These are phyloP conservation scores for Pseudozyma thailandica DNA, from an alignment of 1,284 basidiomycete species.

Conservation along the genomic window DNA sequence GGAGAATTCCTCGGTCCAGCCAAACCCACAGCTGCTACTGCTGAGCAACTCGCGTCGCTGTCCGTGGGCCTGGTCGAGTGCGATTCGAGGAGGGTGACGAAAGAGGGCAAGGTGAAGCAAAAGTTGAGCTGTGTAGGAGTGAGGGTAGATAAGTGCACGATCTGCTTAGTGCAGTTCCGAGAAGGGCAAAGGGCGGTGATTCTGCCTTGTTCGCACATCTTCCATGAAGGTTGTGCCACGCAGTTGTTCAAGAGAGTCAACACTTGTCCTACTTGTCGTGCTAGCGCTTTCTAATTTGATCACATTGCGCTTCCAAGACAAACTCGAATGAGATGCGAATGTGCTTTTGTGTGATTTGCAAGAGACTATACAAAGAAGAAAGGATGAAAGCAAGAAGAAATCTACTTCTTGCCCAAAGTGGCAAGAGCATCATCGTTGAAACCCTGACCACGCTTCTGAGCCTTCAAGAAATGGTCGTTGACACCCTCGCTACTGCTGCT, in stretches of 20 bases:
- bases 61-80: constrained; percentile 76
- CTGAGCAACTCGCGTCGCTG: constrained; percentile 68
- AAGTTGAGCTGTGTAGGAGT: constrained; percentile 80
- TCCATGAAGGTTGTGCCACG: constrained; percentile 54
- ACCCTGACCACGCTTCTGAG: constrained; percentile 3
- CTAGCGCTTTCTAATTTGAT: constrained; percentile 14
- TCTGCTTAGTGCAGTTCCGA: constrained; percentile 82
- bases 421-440: constrained; percentile 60
- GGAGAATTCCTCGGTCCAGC: constrained; percentile 76
- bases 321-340: no score
- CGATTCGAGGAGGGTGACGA: constrained; percentile 75
- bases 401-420: constrained; percentile 42
- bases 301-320: no score
- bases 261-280: constrained; percentile 54
- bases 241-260: constrained; percentile 29
- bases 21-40: constrained; percentile 64
- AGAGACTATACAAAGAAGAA: neutral
- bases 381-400: neutral
- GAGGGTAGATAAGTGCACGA: constrained; percentile 80
- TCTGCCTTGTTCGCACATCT: constrained; percentile 76
- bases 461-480: constrained; percentile 36
- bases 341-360: neutral
- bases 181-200: constrained; percentile 74
- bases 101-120: constrained; percentile 79
- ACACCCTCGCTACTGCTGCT: constrained; percentile 31